A percentile compares a stretch with the other conserved stretches of the same genome.
These are phyloP conservation scores for Hymenoscyphus salicellus DNA, from an alignment of 2,329 filamentous ascomycete genomes.

Conservation along the genomic window DNA sequence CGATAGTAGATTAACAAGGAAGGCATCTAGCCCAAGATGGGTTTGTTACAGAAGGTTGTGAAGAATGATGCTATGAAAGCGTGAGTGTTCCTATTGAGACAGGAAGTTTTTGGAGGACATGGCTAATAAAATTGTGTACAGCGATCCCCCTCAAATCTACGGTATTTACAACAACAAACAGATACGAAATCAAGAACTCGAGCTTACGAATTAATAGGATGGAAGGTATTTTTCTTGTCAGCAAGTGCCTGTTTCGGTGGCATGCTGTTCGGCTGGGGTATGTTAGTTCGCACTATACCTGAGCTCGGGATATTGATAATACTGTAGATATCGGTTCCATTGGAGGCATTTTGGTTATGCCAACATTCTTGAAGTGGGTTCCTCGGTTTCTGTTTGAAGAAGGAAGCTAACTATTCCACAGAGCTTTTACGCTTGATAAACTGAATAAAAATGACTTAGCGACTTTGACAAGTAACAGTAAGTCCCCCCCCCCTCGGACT, in stretches of 20 bases:
- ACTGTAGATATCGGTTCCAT: conserved; percentile 68
- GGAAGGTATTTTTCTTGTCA: conserved; percentile 62
- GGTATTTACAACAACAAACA: conserved; percentile 11
- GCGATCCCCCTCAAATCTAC: conserved; percentile 33
- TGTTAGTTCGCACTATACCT: neutral
- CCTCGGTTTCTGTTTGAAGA: conserved; percentile 21
- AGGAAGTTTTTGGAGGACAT: neutral
- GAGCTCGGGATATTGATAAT: conserved; percentile 1
- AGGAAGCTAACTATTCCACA: conserved; percentile 45
- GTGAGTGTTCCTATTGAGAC: conserved; percentile 18
- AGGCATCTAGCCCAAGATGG: conserved; percentile 23
- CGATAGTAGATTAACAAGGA: neutral
- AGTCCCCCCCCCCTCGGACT: conserved; percentile 3
- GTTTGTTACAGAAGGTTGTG: conserved; percentile 32
- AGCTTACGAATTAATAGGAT: conserved; percentile 49
- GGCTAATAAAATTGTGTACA: conserved; percentile 1
- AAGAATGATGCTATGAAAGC: conserved; percentile 68
- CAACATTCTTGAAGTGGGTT: conserved; percentile 54
- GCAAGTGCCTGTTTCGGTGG: conserved; percentile 63
- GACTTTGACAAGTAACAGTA: conserved; percentile 54
- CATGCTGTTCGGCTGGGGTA: conserved; percentile 56
- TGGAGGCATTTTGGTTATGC: conserved; percentile 69
- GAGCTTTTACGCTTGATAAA: conserved; percentile 39
- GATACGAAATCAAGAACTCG: neutral
- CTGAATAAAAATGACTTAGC: conserved; percentile 36